These are phyloP conservation scores for Scheffersomyces lignicola DNA, from an alignment of 1,139 yeast species.

Conservation along the genomic window DNA sequence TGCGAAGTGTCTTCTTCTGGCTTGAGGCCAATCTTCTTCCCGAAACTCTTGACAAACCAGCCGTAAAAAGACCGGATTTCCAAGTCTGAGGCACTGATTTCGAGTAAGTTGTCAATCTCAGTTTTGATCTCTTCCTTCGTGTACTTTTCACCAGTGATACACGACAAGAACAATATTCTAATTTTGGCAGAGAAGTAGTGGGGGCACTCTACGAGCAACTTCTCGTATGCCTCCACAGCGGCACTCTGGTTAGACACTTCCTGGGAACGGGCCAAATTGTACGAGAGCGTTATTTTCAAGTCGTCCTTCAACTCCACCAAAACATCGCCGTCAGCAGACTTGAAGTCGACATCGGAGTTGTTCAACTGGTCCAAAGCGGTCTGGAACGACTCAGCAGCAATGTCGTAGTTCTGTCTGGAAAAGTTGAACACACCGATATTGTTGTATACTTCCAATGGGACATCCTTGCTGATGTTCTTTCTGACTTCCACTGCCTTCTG, in stretches of 20 bases:
- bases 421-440: conserved; percentile 87
- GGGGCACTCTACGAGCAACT: conserved; percentile 61
- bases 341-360: conserved; percentile 16
- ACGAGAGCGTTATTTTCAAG: conserved; percentile 51
- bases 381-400: conserved; percentile 43
- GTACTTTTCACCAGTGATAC: conserved; percentile 28
- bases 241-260: conserved; percentile 49
- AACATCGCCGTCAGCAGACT: conserved; percentile 26
- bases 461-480: conserved; percentile 42
- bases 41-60: conserved; percentile 73
- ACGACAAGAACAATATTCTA: conserved; percentile 60
- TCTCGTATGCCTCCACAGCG: conserved; percentile 55
- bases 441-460: conserved; percentile 72
- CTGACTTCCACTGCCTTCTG: conserved; percentile 57
- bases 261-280: conserved; percentile 62
- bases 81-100: conserved; percentile 57
- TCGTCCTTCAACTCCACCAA: conserved; percentile 26
- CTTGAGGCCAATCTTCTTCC: conserved; percentile 54
- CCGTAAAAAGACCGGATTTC: conserved; percentile 91
- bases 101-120: conserved; percentile 57
- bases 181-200: conserved; percentile 75
- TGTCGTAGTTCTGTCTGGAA: conserved; percentile 56
- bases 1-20: conserved; percentile 73
- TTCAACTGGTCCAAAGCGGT: conserved; percentile 40
- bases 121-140: conserved; percentile 46